phyloP scores from a whole-genome alignment of 2,329 filamentous ascomycete species.

The Cercospora nicotianae region DNA sequence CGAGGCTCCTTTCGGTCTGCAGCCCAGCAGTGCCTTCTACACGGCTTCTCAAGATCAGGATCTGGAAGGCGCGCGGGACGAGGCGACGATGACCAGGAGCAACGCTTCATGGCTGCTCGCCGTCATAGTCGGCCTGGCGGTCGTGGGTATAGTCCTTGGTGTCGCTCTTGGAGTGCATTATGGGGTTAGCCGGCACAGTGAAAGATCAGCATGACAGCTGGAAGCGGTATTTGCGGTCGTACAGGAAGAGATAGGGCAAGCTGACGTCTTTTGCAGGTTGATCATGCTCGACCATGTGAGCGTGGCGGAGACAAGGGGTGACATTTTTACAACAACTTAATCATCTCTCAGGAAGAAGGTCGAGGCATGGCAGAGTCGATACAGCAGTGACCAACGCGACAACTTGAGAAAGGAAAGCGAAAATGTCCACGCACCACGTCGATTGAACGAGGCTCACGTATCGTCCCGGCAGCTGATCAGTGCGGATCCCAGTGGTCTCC shows the following conservation, averaged over 20 bases:
- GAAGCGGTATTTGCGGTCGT: not conserved
- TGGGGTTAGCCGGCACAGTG: not conserved
- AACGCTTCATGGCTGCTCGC: slow-evolving; percentile 6
- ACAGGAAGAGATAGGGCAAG: not conserved
- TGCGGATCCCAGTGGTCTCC: not conserved
- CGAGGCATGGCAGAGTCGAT: not conserved
- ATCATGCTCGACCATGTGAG: not conserved
- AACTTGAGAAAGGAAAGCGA: not conserved
- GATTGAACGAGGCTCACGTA: not conserved
- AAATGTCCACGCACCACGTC: not conserved
- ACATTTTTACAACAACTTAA: not conserved
- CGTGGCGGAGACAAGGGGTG: not conserved
- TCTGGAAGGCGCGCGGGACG: not conserved
- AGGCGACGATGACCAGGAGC: not conserved
- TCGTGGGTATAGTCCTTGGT: slow-evolving; percentile 1
- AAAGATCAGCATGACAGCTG: not conserved
- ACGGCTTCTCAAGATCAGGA: not conserved
- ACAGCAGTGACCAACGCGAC: not conserved
- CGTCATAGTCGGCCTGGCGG: not conserved
- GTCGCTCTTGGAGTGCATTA: slow-evolving; percentile 10
- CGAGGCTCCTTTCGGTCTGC: not conserved
- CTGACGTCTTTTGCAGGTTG: not conserved
- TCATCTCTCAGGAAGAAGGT: not conserved
- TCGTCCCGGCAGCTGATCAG: not conserved
- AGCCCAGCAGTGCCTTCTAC: not conserved